These are phyloP conservation scores for Coemansia sp. DNA, from an alignment of 192 early-diverging fungal species.

Conservation along the genomic window DNA sequence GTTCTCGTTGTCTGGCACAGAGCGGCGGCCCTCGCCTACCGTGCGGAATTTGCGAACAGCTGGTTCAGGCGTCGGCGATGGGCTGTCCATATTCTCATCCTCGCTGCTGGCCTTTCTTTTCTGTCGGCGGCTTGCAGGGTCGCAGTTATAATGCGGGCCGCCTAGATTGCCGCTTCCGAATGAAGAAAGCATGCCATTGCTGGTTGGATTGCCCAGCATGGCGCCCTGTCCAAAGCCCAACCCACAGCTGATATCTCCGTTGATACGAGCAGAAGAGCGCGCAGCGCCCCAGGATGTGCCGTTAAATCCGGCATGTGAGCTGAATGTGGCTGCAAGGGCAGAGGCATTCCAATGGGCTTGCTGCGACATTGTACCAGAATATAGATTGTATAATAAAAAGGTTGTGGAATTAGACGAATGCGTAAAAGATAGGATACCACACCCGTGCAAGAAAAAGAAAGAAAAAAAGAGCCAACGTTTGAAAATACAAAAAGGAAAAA, in stretches of 20 bases:
- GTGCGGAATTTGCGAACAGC: slow-evolving; percentile 24
- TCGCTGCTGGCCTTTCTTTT: slow-evolving; percentile 54
- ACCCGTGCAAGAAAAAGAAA: background rate
- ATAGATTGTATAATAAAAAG: background rate
- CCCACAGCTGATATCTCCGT: slow-evolving; percentile 35
- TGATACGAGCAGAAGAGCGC: slow-evolving; percentile 21
- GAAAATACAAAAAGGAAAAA: slow-evolving; percentile 6
- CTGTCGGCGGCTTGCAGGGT: slow-evolving; percentile 20
- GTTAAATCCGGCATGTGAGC: slow-evolving; percentile 38
- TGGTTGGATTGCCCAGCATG: slow-evolving; percentile 11
- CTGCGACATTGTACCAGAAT: slow-evolving; percentile 40
- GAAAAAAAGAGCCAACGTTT: background rate
- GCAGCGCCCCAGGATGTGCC: slow-evolving; percentile 48
- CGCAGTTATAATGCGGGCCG: background rate
- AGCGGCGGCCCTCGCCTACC: slow-evolving; percentile 18
- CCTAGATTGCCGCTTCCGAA: background rate
- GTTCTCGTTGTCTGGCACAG: slow-evolving; percentile 12
- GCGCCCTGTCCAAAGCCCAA: slow-evolving; percentile 33
- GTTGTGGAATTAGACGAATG: background rate
- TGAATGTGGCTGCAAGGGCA: slow-evolving; percentile 44
- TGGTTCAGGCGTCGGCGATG: slow-evolving; percentile 48
- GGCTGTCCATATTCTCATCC: slow-evolving; percentile 50
- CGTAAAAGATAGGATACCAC: background rate
- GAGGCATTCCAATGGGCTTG: slow-evolving; percentile 49
- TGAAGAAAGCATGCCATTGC: slow-evolving; percentile 2